Percentiles rank a stretch among this genome's conserved stretches.
phyloP scores from a whole-genome alignment of 768 basidiomycete genomes.

The Leccinum fibrillosum region DNA sequence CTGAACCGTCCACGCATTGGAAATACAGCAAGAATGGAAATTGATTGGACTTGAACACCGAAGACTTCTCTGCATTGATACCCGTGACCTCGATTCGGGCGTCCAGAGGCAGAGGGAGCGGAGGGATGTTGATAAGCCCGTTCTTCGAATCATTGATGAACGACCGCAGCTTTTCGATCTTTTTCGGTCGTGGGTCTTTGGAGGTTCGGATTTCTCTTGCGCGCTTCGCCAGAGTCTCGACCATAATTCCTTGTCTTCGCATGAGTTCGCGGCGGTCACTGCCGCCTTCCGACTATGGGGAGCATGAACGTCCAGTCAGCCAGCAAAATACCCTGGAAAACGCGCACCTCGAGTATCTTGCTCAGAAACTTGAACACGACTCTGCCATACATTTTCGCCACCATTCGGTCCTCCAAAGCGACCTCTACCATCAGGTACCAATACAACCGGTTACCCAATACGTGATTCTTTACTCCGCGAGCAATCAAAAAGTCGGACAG shows the following conservation, averaged over 20 bases:
- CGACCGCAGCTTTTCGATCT: conserved; percentile 92
- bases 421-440: conserved; percentile 99
- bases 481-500: conserved; percentile 89
- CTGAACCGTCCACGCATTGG: conserved; percentile 76
- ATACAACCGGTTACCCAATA: conserved; percentile 88
- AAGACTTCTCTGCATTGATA: conserved; percentile 87
- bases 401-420: conserved; percentile 77
- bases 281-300: conserved; percentile 64
- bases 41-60: conserved; percentile 96
- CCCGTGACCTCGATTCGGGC: conserved; percentile 83
- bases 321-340: background rate
- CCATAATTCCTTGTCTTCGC: conserved; percentile 85
- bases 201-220: conserved; percentile 85
- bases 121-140: conserved; percentile 71
- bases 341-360: conserved; percentile 76
- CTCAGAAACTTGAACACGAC: conserved; percentile 90
- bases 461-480: conserved; percentile 75
- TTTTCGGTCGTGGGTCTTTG: conserved; percentile 93
- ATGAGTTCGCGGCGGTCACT: conserved; percentile 83
- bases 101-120: conserved; percentile 87
- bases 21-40: conserved; percentile 91
- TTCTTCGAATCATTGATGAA: conserved; percentile 84
- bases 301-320: background rate
- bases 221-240: conserved; percentile 80
- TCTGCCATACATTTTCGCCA: conserved; percentile 91